Base-by-base conservation (phyloP, 345 rosid species). In the Zanthoxylum bungeanum region DNA sequence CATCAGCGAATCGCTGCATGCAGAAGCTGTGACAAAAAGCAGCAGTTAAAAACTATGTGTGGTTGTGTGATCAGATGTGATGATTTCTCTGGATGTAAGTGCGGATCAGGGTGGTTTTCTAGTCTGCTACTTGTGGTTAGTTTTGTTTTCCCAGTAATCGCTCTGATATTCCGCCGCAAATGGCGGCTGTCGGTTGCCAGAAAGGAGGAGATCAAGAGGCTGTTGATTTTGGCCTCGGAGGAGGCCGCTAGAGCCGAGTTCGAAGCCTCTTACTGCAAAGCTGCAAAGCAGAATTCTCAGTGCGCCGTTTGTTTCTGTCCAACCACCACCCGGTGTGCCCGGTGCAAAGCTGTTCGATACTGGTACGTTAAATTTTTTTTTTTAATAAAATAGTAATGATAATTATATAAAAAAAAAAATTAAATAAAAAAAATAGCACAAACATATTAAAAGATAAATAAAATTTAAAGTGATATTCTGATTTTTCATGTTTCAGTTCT, bases 291-390 rank as follows among this genome's bases (percentile, higher is more conserved):
- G 53, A 75, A 66, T 64, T 85, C 84, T 74, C 84, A 83, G 28
- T 95, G 99, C 39, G 92, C 86, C 9, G 93, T 91, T 73, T 95
- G 99, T 67, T 91, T 68, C 75, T 75, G 56, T 78, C 86, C 84
- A 44, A 94, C 98, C 37, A 86, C 93, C 4, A 91, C 91, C 8
- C 86, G 97, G 10, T 92, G 99, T 68, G 77, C 98, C 67, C 90
- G 77, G 27, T 95, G 99, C 85, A 95, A 92, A 78, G 74, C 89
- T 7, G 96, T 91, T 70, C 85, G 97, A 27, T 95, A 95, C 78
- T 95, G 99, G 99, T 95, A 80, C 14, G 91, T 71, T 50, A 22
- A n/a, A n/a, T n/a, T n/a, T n/a, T n/a, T n/a, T 6, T 0, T 76
- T 21, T 7, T 25, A 25, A 66, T 57, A 10, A 21, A 25, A 25